phyloP scores from a whole-genome alignment of 2,329 filamentous ascomycete species.

The Arachnomyces sp. region DNA sequence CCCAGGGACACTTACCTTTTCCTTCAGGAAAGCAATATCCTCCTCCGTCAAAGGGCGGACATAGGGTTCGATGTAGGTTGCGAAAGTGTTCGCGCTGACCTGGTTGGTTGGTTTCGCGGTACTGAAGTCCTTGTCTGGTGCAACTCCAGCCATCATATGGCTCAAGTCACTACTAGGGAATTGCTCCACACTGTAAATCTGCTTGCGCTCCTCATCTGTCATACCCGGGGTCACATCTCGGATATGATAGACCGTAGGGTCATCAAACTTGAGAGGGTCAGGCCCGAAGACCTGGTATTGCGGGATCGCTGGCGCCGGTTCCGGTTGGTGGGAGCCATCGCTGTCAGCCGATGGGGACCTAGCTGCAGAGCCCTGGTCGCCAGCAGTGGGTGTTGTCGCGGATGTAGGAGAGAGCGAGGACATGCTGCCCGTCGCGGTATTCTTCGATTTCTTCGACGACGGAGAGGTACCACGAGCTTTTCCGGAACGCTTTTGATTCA shows the following conservation, averaged over 20 bases:
- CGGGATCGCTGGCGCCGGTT: conserved; percentile 52
- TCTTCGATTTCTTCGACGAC: conserved; percentile 31
- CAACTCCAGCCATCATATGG: conserved; percentile 77
- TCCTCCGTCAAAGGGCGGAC: conserved; percentile 86
- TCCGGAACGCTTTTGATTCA: conserved; percentile 6
- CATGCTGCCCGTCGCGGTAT: conserved; percentile 27
- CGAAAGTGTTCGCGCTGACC: conserved; percentile 87
- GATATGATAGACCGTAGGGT: conserved; percentile 93
- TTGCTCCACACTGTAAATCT: conserved; percentile 76
- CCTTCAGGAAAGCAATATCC: conserved; percentile 84
- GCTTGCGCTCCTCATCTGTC: conserved; percentile 74
- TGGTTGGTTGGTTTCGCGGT: conserved; percentile 89
- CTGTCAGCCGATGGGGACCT: conserved; percentile 54
- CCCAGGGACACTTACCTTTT: conserved; percentile 47
- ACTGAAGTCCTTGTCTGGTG: conserved; percentile 92
- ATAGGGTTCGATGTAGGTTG: conserved; percentile 85
- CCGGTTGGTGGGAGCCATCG: conserved; percentile 51
- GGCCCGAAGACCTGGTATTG: conserved; percentile 85
- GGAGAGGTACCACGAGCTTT: conserved; percentile 25
- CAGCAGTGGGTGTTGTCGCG: conserved; percentile 39
- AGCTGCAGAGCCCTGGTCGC: conserved; percentile 54
- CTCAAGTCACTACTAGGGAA: conserved; percentile 75
- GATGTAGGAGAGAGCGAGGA: conserved; percentile 34
- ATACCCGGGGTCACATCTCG: conserved; percentile 64
- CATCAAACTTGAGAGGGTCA: conserved; percentile 80